Evolutionary conservation across 2,329 filamentous ascomycete species (phyloP), one percentile per base, ranked within the genome.

Genomic region (Nemania diffusa): DNA sequence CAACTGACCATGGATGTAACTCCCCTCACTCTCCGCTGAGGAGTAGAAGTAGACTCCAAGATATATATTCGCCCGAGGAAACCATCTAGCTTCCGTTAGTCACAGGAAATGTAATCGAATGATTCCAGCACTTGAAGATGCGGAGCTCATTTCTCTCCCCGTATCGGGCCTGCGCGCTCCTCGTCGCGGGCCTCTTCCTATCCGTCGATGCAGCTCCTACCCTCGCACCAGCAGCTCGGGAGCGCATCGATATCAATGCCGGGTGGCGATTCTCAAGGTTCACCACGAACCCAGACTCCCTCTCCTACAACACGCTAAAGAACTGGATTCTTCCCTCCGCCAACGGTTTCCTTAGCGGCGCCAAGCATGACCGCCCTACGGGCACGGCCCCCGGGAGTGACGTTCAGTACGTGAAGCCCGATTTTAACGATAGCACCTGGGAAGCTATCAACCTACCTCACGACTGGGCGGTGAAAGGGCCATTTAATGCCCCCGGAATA

Each of bases 381-480:
- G 71, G 70, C 22, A 71, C 70, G 5, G 67, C 74, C 1, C 76
- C 77, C 0, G 71, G 75, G 4, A 57, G 42, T 32, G 62, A 77
- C 26, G 73, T 79, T 46, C 29, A 69, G 2, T 79, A 76, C 34
- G 71, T 76, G 1, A 69, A 78, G 46, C 15, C 70, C 0, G 66
- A 69, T 0, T 79, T 78, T 53, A 69, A 77, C 52, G 75, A 75
- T 22, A 62, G 69, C 46, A 44, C 57, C 5, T 83, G 81, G 81
- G 76, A 82, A 55, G 64, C 72, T 5, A 70, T 83, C n/a, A 73
- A 76, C 29, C 68, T 83, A 5, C 81, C 81, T 1, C 81, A 83
- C 64, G 81, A 83, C 69, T 83, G 81, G 81, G 81, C 81, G 8
- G 80, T 82, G 66, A 78, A 77, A 17, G 81, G 81, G 0, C 79